Evolutionary conservation across 371 early-diverging fungal species (phyloP).

Genomic region (Mucor irregularis): DNA sequence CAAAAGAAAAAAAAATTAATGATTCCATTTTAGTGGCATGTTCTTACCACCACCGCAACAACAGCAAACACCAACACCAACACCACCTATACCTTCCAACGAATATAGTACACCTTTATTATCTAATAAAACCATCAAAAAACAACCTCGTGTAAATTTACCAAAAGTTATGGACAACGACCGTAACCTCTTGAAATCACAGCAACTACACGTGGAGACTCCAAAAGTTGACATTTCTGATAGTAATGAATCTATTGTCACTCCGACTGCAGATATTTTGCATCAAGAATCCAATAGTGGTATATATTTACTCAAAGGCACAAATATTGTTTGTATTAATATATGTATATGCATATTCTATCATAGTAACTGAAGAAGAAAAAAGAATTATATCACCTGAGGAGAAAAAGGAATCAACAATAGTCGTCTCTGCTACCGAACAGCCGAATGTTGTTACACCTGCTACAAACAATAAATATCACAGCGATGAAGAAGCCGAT

Average conservation of each 20-base stretch:
- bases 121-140: neutral
- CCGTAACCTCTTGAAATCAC: neutral
- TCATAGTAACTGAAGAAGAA: too few relatives aligned
- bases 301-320: too few relatives aligned
- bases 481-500: neutral
- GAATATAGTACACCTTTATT: neutral
- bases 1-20: neutral
- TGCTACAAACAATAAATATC: neutral
- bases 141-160: neutral
- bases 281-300: neutral
- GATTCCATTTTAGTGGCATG: neutral
- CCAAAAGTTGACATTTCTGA: conserved; percentile 6
- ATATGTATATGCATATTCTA: too few relatives aligned
- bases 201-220: neutral
- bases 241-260: neutral
- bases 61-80: neutral
- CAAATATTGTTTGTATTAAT: too few relatives aligned
- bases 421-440: neutral
- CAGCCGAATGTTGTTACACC: conserved; percentile 10
- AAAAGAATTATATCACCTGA: too few relatives aligned
- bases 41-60: neutral
- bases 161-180: neutral
- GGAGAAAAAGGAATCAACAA: neutral
- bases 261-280: conserved; percentile 9
- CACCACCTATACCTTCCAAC: neutral